Percentiles rank a stretch among this genome's conserved stretches.
phyloP scores from a whole-genome alignment of 2,329 filamentous ascomycete genomes.

The Ramularia endophylla region DNA sequence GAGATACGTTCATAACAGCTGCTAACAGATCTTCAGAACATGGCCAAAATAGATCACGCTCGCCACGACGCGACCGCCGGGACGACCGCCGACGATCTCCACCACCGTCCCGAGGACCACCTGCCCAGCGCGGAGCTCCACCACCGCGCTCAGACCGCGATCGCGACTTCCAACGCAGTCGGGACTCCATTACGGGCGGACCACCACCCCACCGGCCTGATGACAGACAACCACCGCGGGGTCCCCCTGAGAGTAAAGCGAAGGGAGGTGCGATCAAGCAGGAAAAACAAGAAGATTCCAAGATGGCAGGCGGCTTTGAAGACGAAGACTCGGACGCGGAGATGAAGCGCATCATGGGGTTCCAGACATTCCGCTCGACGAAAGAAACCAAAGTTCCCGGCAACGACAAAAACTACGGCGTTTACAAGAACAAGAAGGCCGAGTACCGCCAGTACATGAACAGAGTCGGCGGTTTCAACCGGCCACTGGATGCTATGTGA shows the following conservation, averaged over 20 bases:
- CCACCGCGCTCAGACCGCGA: constrained; percentile 17
- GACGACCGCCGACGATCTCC: constrained; percentile 27
- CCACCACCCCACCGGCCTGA: constrained; percentile 10
- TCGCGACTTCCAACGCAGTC: constrained; percentile 15
- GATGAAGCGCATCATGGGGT: constrained; percentile 87
- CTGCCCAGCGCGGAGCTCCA: constrained; percentile 13
- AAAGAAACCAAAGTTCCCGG: constrained; percentile 85
- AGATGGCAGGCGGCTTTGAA: constrained; percentile 22
- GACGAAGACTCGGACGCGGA: constrained; percentile 59
- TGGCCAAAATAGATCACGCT: constrained; percentile 28
- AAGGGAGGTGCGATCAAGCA: constrained; percentile 6
- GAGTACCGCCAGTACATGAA: constrained; percentile 98
- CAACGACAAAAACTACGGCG: constrained; percentile 70
- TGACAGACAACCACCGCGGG: constrained; percentile 7
- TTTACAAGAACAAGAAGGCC: constrained; percentile 89
- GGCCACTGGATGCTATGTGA: constrained; percentile 42
- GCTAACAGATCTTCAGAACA: constrained; percentile 20
- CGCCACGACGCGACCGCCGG: constrained; percentile 25
- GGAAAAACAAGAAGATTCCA: constrained; percentile 11
- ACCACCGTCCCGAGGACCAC: constrained; percentile 19
- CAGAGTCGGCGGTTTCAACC: constrained; percentile 72
- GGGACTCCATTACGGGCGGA: constrained; percentile 7
- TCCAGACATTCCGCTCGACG: constrained; percentile 76
- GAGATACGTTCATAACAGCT: background rate
- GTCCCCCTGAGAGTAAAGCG: constrained; percentile 7